Conservation (phyloP, 2,329 filamentous ascomycete species). For the Myriosclerotinia duriaeana region DNA sequence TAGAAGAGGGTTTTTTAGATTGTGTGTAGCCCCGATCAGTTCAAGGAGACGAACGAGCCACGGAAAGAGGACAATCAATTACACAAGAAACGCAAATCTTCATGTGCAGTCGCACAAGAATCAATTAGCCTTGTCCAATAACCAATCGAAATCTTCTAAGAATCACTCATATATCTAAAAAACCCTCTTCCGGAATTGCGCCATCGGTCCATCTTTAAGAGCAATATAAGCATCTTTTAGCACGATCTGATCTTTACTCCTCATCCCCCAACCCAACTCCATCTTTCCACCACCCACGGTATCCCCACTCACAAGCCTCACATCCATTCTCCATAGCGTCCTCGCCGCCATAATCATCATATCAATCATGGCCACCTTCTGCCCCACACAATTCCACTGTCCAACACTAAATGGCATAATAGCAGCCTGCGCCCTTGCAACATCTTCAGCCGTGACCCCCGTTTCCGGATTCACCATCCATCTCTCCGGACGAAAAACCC, state of each 20-base stretch:
- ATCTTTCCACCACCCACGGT: conserved; percentile 54
- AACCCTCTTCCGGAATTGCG: not conserved
- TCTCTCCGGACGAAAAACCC: conserved; percentile 46
- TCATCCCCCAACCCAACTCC: conserved; percentile 40
- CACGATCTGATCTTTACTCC: not conserved
- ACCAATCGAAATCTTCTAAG: too few relatives aligned
- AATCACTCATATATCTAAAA: too few relatives aligned
- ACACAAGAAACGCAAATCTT: too few relatives aligned
- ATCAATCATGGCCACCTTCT: conserved; percentile 34
- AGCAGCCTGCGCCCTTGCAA: conserved; percentile 28
- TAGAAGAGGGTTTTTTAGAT: too few relatives aligned
- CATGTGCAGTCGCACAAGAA: too few relatives aligned
- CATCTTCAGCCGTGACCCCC: not conserved
- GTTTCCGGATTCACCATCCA: conserved; percentile 42
- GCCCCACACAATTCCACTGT: conserved; percentile 33
- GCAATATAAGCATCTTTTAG: not conserved
- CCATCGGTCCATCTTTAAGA: conserved; percentile 4
- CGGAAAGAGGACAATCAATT: too few relatives aligned
- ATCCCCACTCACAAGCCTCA: conserved; percentile 26
- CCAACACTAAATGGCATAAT: conserved; percentile 36
- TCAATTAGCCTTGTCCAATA: too few relatives aligned
- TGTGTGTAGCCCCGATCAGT: too few relatives aligned
- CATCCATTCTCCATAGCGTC: conserved; percentile 24
- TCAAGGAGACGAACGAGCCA: too few relatives aligned
- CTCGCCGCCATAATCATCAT: conserved; percentile 31